Evolutionary conservation across 176 grass and related monocot species (phyloP).

Genomic region (Juncus inflexus): DNA sequence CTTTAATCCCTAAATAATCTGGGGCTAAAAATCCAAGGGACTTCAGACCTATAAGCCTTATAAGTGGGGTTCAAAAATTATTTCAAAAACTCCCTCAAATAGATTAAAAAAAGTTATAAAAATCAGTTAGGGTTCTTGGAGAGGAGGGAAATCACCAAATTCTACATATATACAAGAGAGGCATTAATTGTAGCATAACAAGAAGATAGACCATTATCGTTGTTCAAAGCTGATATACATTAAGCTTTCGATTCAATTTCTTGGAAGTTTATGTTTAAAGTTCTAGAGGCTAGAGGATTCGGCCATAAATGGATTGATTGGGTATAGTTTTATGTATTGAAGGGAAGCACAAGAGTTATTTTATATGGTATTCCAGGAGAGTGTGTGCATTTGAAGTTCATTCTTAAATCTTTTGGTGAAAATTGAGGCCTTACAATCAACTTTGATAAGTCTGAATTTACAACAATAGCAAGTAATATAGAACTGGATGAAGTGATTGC

Average conservation of each 20-base stretch:
- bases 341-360: background rate
- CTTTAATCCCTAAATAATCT: background rate
- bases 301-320: background rate
- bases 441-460: background rate
- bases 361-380: background rate
- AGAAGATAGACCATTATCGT: background rate
- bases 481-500: background rate
- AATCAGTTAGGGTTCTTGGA: background rate
- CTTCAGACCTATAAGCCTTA: conserved; percentile 1
- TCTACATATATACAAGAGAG: background rate
- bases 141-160: background rate
- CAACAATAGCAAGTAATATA: background rate
- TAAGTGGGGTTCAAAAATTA: background rate
- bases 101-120: background rate
- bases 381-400: background rate
- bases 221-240: background rate
- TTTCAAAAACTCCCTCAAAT: background rate
- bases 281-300: background rate
- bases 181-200: too few species aligned
- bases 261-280: background rate
- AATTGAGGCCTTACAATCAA: background rate
- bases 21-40: background rate
- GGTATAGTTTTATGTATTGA: background rate
- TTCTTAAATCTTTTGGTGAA: background rate
- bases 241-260: background rate